These are phyloP conservation scores for Ophiostoma sp. DNA, from an alignment of 2,329 filamentous ascomycete species.

Conservation along the genomic window DNA sequence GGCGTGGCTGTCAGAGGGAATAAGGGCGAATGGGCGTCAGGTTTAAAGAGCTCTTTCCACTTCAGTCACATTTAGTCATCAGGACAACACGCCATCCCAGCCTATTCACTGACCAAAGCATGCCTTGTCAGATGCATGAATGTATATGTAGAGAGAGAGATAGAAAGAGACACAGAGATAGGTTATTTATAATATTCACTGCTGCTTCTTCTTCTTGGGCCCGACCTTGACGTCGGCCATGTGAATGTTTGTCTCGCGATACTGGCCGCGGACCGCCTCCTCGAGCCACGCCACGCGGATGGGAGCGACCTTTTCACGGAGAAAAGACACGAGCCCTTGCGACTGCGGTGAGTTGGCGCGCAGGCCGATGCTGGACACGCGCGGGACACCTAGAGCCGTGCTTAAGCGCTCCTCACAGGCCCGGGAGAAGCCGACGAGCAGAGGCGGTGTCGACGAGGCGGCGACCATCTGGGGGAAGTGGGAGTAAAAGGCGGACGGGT, in stretches of 20 bases:
- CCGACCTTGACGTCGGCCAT: conserved; percentile 40
- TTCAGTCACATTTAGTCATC: background rate
- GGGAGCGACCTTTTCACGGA: conserved; percentile 46
- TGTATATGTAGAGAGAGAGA: background rate
- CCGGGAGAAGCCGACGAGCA: conserved; percentile 59
- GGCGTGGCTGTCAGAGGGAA: background rate
- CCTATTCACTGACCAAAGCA: background rate
- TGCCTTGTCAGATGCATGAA: background rate
- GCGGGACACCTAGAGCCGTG: conserved; percentile 53
- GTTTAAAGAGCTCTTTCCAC: background rate
- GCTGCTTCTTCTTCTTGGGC: conserved; percentile 31
- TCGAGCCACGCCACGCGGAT: conserved; percentile 54
- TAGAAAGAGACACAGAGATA: background rate
- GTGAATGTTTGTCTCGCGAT: conserved; percentile 46
- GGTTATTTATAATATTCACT: background rate
- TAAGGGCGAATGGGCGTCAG: too few relatives aligned
- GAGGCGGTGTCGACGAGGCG: conserved; percentile 36
- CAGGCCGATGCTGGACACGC: conserved; percentile 61
- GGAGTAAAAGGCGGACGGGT: conserved; percentile 53
- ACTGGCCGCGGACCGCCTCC: conserved; percentile 39
- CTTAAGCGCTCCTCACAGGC: conserved; percentile 54
- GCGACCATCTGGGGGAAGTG: conserved; percentile 51
- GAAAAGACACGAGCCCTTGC: conserved; percentile 52
- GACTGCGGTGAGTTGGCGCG: conserved; percentile 52
- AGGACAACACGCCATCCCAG: background rate